Conservation (phyloP, 73 alveolate species). For the Strombidium stylifer region DNA sequence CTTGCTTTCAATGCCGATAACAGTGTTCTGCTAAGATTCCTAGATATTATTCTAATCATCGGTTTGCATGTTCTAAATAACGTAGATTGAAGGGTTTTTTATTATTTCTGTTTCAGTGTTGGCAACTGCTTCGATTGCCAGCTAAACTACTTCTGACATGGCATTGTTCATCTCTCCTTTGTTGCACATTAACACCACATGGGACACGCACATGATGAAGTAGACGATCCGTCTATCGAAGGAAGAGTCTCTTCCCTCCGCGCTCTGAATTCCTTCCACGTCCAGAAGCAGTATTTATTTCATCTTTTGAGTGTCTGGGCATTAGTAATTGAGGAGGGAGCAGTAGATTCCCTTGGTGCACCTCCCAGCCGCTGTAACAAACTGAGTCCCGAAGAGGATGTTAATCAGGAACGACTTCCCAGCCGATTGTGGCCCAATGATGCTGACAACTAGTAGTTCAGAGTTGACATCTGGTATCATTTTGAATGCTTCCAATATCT, state of each 20-base stretch:
- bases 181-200: conserved; percentile 24
- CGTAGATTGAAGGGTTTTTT: not conserved
- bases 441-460: conserved; percentile 33
- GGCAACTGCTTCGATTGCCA: conserved; percentile 15
- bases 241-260: conserved; percentile 59
- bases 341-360: conserved; percentile 56
- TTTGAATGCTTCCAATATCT: not conserved
- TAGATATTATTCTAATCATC: not conserved
- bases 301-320: not conserved
- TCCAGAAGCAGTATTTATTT: conserved; percentile 45
- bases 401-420: conserved; percentile 50
- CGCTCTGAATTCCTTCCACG: conserved; percentile 56
- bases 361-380: conserved; percentile 19
- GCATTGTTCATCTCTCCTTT: conserved; percentile 19
- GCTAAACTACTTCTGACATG: conserved; percentile 10
- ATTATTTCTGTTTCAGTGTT: not conserved
- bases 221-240: conserved; percentile 61
- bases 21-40: not conserved
- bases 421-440: conserved; percentile 58
- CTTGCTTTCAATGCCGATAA: not conserved
- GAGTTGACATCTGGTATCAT: not conserved
- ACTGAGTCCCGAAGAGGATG: conserved; percentile 27
- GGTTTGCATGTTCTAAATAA: conserved; percentile 18
- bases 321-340: conserved; percentile 32
- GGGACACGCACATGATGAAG: conserved; percentile 18